phyloP scores from a whole-genome alignment of 2,329 filamentous ascomycete species.

The Fusarium decemcellulare region DNA sequence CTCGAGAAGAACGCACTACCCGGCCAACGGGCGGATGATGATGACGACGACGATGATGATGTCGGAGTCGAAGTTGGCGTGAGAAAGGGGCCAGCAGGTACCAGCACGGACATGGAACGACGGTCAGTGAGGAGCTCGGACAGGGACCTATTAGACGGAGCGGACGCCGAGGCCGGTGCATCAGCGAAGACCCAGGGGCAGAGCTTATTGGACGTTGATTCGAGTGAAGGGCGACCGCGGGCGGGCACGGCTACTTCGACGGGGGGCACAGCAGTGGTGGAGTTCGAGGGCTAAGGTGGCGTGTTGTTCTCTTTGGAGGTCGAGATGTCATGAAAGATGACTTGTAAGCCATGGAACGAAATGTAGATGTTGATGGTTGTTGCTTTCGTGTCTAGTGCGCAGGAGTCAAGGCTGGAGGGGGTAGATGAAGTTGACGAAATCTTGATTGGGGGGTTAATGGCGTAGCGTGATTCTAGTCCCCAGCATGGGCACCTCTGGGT shows the following conservation, averaged over 20 bases:
- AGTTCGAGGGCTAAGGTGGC: conserved; percentile 57
- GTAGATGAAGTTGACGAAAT: conserved; percentile 19
- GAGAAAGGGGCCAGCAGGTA: conserved; percentile 50
- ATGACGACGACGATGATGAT: conserved; percentile 77
- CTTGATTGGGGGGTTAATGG: conserved; percentile 25
- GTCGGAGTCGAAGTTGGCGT: conserved; percentile 60
- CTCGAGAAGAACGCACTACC: conserved; percentile 86
- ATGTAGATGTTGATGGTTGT: conserved; percentile 23
- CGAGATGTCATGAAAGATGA: conserved; percentile 7
- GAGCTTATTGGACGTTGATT: conserved; percentile 53
- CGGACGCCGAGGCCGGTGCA: conserved; percentile 77
- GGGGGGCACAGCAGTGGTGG: conserved; percentile 55
- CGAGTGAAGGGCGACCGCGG: conserved; percentile 44
- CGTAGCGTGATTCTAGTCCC: conserved; percentile 18
- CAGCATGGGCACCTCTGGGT: conserved; percentile 13
- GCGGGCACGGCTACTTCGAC: conserved; percentile 48
- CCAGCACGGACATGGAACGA: conserved; percentile 71
- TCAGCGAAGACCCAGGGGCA: conserved; percentile 50
- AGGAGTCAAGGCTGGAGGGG: conserved; percentile 19
- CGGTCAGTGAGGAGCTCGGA: conserved; percentile 77
- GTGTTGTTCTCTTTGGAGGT: neutral
- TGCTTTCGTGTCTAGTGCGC: conserved; percentile 25
- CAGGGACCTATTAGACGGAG: conserved; percentile 79
- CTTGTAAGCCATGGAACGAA: conserved; percentile 35
- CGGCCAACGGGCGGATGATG: conserved; percentile 75